Base-by-base conservation (phyloP, 2,329 filamentous ascomycete species). In the Paecilomyces fulvus region DNA sequence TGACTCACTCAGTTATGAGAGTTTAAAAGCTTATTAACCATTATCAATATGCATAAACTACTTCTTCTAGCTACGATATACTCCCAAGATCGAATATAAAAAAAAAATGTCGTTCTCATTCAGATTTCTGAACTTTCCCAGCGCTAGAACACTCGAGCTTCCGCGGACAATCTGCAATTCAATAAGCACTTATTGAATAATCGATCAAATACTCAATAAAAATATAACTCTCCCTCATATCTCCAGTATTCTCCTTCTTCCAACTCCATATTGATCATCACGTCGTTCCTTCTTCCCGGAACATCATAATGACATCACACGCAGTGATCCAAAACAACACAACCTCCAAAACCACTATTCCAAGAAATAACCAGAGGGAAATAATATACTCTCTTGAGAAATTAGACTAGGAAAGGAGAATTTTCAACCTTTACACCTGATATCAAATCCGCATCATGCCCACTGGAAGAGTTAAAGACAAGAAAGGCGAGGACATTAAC, bases 401-500 rank as follows among this genome's bases (percentile, higher is more conserved):
- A 28, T 6, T 23, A 1, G 20, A 12, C 9, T 49, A 49, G 14
- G 25, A 14, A 28, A 49, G 20, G 20, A 2, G 14, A 49, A 21
- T 10, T 28, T 12, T 1, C 12, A n/a, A 48, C 10, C 4, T n/a
- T 23, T 49, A 21, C 12, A 9, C 9, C 3, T 31, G 2, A 48
- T 23, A 58, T 37, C 23, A 31, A 17, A 9, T n/a, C 37, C 17
- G n/a, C 7, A 53, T 23, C 43, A 67, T 67, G 64, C 58, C 62
- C 3, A 23, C 55, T 49, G 58, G 61, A 56, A 43, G 51, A 54
- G 51, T 65, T 51, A 55, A 62, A 53, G 65, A 65, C 50, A 63
- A 63, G 48, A 58, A 62, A 37, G 59, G 64, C 21, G 56, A 66
- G 21, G 21, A 53, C 11, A 63, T 67, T 52, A 31, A 58, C 20